phyloP scores from a whole-genome alignment of 2,329 filamentous ascomycete genomes.

The Fusarium sambucinum region DNA sequence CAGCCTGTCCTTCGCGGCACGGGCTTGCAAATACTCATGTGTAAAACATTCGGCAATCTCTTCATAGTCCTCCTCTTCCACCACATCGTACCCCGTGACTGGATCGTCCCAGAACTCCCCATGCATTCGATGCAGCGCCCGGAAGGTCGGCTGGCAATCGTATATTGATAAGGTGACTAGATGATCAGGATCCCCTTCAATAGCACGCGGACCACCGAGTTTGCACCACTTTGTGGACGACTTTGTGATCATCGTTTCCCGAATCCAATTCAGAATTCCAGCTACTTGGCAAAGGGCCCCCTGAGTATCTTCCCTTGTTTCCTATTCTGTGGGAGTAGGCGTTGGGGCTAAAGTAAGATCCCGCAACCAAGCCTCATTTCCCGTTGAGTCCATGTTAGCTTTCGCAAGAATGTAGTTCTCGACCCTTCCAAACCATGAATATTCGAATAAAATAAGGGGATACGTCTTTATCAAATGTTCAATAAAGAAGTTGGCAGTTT shows the following conservation, averaged over 20 bases:
- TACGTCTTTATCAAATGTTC: too few relatives aligned
- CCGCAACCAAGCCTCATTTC: neutral
- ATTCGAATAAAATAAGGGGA: too few relatives aligned
- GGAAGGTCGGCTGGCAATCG: slow-evolving; percentile 49
- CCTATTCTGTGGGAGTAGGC: neutral
- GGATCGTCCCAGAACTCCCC: slow-evolving; percentile 15
- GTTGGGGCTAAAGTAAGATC: neutral
- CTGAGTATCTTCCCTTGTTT: neutral
- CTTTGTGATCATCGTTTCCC: neutral
- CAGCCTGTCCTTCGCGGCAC: neutral
- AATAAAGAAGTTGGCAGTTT: too few relatives aligned
- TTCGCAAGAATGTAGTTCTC: neutral
- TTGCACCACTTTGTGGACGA: neutral
- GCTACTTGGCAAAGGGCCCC: neutral
- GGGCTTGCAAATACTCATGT: neutral
- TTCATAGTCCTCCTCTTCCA: neutral
- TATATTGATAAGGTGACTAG: rapidly evolving
- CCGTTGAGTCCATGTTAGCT: too few relatives aligned
- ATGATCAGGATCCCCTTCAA: neutral
- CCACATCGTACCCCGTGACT: neutral
- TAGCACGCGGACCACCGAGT: neutral
- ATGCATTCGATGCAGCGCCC: slow-evolving; percentile 50
- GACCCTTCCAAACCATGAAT: neutral
- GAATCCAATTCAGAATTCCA: neutral
- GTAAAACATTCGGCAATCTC: neutral